Conservation (phyloP, 2,329 filamentous ascomycete species). For the Aspergillus flavus region DNA sequence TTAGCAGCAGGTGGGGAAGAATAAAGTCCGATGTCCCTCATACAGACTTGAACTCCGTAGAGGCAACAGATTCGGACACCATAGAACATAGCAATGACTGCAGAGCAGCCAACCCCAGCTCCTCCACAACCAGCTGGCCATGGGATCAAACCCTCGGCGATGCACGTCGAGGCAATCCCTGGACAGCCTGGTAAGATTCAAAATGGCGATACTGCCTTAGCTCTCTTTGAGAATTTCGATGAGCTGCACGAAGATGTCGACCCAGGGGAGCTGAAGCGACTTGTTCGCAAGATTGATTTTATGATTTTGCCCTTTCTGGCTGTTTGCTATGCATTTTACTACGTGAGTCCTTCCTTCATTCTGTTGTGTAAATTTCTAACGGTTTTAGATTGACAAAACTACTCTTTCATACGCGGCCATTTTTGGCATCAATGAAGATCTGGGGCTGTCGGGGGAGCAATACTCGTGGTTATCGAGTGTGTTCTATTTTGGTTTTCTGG, state of each 20-base stretch:
- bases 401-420: slow-evolving; percentile 66
- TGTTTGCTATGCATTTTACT: slow-evolving; percentile 52
- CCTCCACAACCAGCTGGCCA: not conserved
- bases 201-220: slow-evolving; percentile 54
- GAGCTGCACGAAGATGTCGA: slow-evolving; percentile 52
- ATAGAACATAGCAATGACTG: not conserved
- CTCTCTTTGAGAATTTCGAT: slow-evolving; percentile 50
- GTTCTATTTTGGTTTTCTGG: slow-evolving; percentile 60
- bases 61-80: not conserved
- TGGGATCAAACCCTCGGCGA: not conserved
- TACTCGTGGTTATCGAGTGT: slow-evolving; percentile 61
- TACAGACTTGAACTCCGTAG: not conserved
- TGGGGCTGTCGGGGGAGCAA: slow-evolving; percentile 58
- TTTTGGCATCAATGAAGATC: slow-evolving; percentile 63
- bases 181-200: slow-evolving; percentile 29
- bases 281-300: slow-evolving; percentile 60
- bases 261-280: slow-evolving; percentile 48
- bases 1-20: not conserved
- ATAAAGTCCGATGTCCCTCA: not conserved
- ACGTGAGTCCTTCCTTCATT: slow-evolving; percentile 46
- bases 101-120: not conserved
- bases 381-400: slow-evolving; percentile 34
- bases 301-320: slow-evolving; percentile 61
- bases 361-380: not conserved
- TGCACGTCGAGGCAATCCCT: slow-evolving; percentile 15